Evolutionary conservation across 1,284 basidiomycete genomes (phyloP), one percentile per base, ranked within the genome.

Genomic region (Gymnopus androsaceus): DNA sequence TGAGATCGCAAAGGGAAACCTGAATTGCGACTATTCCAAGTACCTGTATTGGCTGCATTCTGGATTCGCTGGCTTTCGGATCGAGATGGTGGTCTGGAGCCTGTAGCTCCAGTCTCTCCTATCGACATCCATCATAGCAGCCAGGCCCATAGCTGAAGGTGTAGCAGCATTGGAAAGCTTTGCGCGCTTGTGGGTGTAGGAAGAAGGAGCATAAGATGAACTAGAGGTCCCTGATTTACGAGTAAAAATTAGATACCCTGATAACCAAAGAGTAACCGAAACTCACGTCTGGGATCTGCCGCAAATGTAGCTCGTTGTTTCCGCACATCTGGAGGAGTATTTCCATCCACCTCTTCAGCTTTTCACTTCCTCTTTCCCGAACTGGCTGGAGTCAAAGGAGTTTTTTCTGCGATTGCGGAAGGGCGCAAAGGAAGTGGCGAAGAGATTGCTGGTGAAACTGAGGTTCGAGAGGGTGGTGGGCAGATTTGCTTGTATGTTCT

Each of bases 111-210:
- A n/a, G 21, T 37, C 15, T 58, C 56, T 37, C 46, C 54, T 11
- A 59, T n/a, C 49, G 7, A 56, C 36, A 31, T 55, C 40, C 58
- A 57, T 58, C 25, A 34, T 23, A 36, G 45, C 46, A 14, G 56
- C 52, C 4, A 56, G 23, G 3, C 54, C 54, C 15, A 48, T 40
- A 21, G 54, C 54, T 56, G 63, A 55, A 62, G 69, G 46, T 68
- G 83, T 66, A 64, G 71, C 77, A 0, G 74, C 66, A 2, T 74
- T 66, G 1, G 86, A 83, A 19, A 89, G 69, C 27, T 83, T 79
- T 5, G 83, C 83, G 56, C 87, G 81, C 67, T 89, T 89, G 59
- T 82, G 81, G 62, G 82, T 78, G 63, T 80, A 88, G 1, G 86
- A 87, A 1, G 87, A 87, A 2, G 87, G 87, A 0, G 86, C 82